phyloP scores from a whole-genome alignment of 108 stramenopile genomes.

The Cyclotella baltica region DNA sequence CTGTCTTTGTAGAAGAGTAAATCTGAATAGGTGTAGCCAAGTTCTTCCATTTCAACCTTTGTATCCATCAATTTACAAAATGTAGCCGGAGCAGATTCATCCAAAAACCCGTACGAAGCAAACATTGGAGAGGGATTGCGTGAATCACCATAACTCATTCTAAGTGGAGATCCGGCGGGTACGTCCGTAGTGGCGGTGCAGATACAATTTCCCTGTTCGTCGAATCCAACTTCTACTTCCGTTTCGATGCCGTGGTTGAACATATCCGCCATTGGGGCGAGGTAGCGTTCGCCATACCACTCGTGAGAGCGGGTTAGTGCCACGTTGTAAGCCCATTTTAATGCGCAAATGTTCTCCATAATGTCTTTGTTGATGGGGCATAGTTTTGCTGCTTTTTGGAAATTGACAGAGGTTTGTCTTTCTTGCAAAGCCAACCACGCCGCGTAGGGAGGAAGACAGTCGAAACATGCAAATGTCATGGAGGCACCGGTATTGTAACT shows the following conservation, averaged over 20 bases:
- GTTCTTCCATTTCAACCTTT: constrained; percentile 54
- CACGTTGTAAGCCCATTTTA: constrained; percentile 75
- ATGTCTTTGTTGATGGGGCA: constrained; percentile 51
- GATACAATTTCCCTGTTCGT: constrained; percentile 64
- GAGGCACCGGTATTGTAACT: constrained; percentile 52
- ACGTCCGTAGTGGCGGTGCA: constrained; percentile 53
- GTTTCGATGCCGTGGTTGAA: constrained; percentile 73
- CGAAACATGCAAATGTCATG: constrained; percentile 60
- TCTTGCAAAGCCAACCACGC: constrained; percentile 51
- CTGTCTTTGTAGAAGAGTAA: constrained; percentile 72
- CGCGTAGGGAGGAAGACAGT: constrained; percentile 54
- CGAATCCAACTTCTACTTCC: constrained; percentile 60
- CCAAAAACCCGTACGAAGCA: constrained; percentile 68
- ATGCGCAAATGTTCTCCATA: constrained; percentile 39
- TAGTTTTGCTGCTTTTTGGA: constrained; percentile 46
- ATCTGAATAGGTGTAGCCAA: constrained; percentile 66
- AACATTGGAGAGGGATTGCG: constrained; percentile 66
- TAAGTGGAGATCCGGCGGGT: constrained; percentile 61
- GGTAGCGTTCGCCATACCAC: constrained; percentile 44
- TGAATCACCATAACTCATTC: constrained; percentile 58
- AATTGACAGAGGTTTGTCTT: constrained; percentile 54
- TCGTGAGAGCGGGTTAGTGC: constrained; percentile 60
- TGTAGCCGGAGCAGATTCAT: constrained; percentile 66
- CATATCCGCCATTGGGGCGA: constrained; percentile 70
- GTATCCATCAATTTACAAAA: constrained; percentile 75